phyloP scores from a whole-genome alignment of 2,329 filamentous ascomycete species.

The Periglandula ipomoeae region DNA sequence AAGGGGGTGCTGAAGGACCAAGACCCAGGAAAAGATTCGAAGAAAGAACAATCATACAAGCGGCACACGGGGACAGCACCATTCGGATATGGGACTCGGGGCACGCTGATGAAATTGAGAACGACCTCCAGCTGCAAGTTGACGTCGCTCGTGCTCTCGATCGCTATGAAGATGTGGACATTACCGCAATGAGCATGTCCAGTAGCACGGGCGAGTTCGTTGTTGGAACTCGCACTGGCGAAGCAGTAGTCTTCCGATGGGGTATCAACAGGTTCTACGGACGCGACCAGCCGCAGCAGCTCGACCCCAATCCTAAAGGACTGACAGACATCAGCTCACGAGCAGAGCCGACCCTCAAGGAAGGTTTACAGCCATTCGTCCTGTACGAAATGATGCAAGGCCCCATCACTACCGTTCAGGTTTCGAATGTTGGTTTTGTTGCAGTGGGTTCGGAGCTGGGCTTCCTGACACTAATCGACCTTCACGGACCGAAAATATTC shows the following conservation, averaged over 20 bases:
- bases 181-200: conserved; percentile 72
- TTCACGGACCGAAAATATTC: conserved; percentile 79
- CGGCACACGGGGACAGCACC: conserved; percentile 83
- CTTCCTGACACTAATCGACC: conserved; percentile 70
- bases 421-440: conserved; percentile 90
- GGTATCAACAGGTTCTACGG: conserved; percentile 68
- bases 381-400: conserved; percentile 80
- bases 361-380: conserved; percentile 71
- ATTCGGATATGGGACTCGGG: conserved; percentile 91
- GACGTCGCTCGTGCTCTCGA: conserved; percentile 77
- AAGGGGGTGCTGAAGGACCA: conserved; percentile 66
- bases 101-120: conserved; percentile 89
- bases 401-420: conserved; percentile 65
- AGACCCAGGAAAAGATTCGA: conserved; percentile 70
- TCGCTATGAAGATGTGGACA: conserved; percentile 65
- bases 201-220: conserved; percentile 76
- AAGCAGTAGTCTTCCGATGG: conserved; percentile 82
- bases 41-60: conserved; percentile 73
- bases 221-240: conserved; percentile 72
- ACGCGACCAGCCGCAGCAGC: conserved; percentile 41
- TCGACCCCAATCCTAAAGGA: conserved; percentile 54
- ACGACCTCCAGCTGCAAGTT: conserved; percentile 69
- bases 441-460: conserved; percentile 80
- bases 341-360: conserved; percentile 62
- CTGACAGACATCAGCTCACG: conserved; percentile 67